These are phyloP conservation scores for Exophiala sp. DNA, from an alignment of 2,329 filamentous ascomycete species.

Conservation along the genomic window DNA sequence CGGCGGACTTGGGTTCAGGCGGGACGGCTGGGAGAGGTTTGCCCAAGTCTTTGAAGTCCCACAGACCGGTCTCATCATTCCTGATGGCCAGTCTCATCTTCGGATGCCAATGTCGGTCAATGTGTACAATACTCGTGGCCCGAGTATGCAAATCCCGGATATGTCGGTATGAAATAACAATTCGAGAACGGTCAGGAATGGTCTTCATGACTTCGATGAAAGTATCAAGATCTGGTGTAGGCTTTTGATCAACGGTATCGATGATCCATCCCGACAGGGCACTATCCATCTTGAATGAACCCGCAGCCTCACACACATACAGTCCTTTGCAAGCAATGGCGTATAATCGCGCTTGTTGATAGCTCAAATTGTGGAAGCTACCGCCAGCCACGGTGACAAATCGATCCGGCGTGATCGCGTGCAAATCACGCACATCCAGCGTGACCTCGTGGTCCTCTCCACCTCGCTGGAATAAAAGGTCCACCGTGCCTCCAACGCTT, in stretches of 20 bases:
- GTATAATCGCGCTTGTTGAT: constrained; percentile 94
- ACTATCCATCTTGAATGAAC: constrained; percentile 90
- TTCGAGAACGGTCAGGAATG: constrained; percentile 73
- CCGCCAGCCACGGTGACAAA: constrained; percentile 92
- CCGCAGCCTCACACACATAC: constrained; percentile 88
- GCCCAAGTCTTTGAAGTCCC: constrained; percentile 86
- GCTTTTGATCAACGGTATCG: constrained; percentile 85
- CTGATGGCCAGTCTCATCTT: constrained; percentile 90
- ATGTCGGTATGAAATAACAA: constrained; percentile 94
- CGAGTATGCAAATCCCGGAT: constrained; percentile 89
- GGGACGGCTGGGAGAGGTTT: constrained; percentile 70
- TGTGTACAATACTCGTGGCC: constrained; percentile 83
- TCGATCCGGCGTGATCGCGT: constrained; percentile 89
- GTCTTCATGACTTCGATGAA: constrained; percentile 87
- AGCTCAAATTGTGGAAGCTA: constrained; percentile 93
- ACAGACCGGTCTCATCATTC: constrained; percentile 83
- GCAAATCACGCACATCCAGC: constrained; percentile 78
- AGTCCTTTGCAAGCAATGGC: constrained; percentile 88
- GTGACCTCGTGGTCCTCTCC: constrained; percentile 82
- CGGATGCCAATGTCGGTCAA: constrained; percentile 91
- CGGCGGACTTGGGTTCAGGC: constrained; percentile 68
- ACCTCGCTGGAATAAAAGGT: constrained; percentile 77
- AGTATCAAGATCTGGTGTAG: constrained; percentile 75
- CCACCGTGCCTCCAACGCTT: constrained; percentile 71
- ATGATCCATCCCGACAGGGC: constrained; percentile 90